These are phyloP conservation scores for Lotmaria passim DNA, from an alignment of 208 protist genomes.

Conservation along the genomic window DNA sequence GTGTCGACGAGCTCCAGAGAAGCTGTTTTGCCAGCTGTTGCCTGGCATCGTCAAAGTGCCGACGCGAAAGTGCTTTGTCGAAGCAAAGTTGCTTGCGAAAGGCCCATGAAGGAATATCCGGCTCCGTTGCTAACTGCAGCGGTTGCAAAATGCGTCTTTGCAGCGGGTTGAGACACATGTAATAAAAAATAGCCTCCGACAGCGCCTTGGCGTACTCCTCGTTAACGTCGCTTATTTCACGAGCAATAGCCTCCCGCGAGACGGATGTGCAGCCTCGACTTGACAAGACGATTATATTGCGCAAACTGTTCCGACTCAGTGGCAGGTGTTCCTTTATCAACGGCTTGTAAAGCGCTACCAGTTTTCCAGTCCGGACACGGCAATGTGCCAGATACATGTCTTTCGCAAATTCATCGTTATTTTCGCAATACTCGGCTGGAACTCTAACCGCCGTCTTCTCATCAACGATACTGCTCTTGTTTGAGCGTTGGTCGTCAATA, in stretches of 20 bases:
- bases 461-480: not conserved
- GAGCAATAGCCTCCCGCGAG: constrained; percentile 57
- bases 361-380: constrained; percentile 54
- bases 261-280: constrained; percentile 49
- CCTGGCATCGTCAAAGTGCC: constrained; percentile 40
- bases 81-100: not conserved
- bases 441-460: constrained; percentile 44
- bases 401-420: constrained; percentile 19
- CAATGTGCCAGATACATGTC: constrained; percentile 36
- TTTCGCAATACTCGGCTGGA: constrained; percentile 66
- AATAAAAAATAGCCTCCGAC: constrained; percentile 76
- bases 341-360: constrained; percentile 79
- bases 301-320: constrained; percentile 50
- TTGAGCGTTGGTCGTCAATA: constrained; percentile 4
- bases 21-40: constrained; percentile 46
- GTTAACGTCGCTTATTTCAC: constrained; percentile 64
- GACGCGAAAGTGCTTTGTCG: constrained; percentile 2
- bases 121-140: constrained; percentile 48
- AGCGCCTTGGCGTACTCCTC: constrained; percentile 66
- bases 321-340: constrained; percentile 60
- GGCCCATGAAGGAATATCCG: constrained; percentile 12
- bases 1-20: constrained; percentile 54
- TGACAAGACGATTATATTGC: constrained; percentile 73
- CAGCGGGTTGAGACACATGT: constrained; percentile 75
- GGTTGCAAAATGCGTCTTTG: constrained; percentile 70